Base-by-base conservation (phyloP, 257 asterid genomes). In the Solanum medicagineum region DNA sequence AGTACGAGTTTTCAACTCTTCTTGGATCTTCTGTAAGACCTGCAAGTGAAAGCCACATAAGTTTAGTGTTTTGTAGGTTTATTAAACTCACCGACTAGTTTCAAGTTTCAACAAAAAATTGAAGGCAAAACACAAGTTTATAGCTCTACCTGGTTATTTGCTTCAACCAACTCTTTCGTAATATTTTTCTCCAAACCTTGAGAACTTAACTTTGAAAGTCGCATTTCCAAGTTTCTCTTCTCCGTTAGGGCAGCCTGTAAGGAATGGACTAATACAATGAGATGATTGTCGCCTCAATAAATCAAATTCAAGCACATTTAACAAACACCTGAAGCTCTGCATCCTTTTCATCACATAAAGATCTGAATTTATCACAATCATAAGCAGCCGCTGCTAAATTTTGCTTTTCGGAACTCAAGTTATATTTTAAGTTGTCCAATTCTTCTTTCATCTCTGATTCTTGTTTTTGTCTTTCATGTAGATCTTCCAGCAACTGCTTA, bases 11-110 rank as follows among this genome's bases (percentile, higher is more conserved):
- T 92, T 97, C 75, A 97, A 86, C 80, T 97, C 98, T 75, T 94
- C 98, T 90, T 93, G 99, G 87, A 90, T 91, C 90, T 92, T 95
- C 74, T 82, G 89, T 90, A 97, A 87, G 81, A 93, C 94, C 99
- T 97, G 84, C 77, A 62, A 57, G 84, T 71, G 74, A 65, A 45
- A 70, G 16, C 44, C 81, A 69, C 51, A 49, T 13, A 45, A 69
- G 71, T 45, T 84, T 36, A 36, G 12, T 82, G 40, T 16, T 79
- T 16, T 77, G 22, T 16, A 63, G 65, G 60, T 66, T 36, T 60
- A 60, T 60, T 60, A 60, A 60, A 0, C 68, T 60, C 29, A 57
- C 53, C 5, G 11, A 51, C 53, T 29, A 40, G 26, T 83, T 83
- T 68, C 45, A 0, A 2, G 59, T 36, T 36, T 36, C 42, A 36